Base-by-base conservation (phyloP, 2,329 filamentous ascomycete species). In the Pseudogymnoascus sp. region DNA sequence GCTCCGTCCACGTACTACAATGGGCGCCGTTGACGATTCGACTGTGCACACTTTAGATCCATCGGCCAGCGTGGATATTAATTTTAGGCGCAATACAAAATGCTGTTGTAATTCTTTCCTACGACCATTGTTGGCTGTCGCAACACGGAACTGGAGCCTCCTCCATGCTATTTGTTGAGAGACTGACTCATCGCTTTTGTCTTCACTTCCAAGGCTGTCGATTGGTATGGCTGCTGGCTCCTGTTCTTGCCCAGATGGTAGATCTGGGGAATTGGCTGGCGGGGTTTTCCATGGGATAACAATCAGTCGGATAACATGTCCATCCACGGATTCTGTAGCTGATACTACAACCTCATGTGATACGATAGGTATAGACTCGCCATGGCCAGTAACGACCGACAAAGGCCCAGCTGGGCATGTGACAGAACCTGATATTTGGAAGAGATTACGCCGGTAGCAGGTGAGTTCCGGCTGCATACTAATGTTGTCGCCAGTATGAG, bases 261-360 rank as follows among this genome's bases (percentile, higher is more conserved):
- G 78, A 64, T 87, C 83, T n/a, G 84, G 80, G 3, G 85, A 83
- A 73, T 86, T 89, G 57, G 89, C 89, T 26, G 88, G 89, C 1
- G 91, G 92, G 1, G 92, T 96, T 77, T 97, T 97, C 92, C 92
- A 97, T 0, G 92, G 92, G 62, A 97, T 95, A 6, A 94, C 94
- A 64, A 97, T 96, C 63, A 97, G 85, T 67, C 95, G 92, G 41
- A 96, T 90, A 0, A 89, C 77, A 67, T 96, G 92, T 33, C 90
- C 90, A 71, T 97, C 92, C 13, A 96, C 91, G 1, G 92, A 96
- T 72, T 97, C 92, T 56, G 91, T 95, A 7, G 92, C 92, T 4
- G 90, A 95, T 52, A 97, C 89, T 59, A 87, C 85, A 59, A 96
- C 83, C 71, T 97, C 92, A 72, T 92, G 89, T 64, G 80, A 88